Evolutionary conservation across 768 basidiomycete genomes (phyloP), one percentile per base, ranked within the genome.

Genomic region (Boletus subcaerulescens): DNA sequence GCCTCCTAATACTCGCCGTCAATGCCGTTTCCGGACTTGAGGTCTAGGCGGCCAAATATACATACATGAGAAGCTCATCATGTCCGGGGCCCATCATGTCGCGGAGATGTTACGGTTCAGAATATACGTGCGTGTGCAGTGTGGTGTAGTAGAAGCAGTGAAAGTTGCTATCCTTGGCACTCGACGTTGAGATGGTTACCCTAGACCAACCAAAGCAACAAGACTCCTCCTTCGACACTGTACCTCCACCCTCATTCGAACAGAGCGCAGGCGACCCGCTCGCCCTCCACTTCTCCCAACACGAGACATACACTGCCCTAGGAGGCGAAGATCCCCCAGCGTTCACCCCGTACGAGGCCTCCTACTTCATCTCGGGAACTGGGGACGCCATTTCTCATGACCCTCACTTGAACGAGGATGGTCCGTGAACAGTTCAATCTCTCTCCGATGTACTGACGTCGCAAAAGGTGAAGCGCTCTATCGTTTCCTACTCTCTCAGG

Each of bases 361-460:
- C 86, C 55, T 83, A 74, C 69, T 84, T 81, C 58, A 69, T 77
- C 22, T 73, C 73, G 1, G 67, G 67, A 33, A 53, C 71, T 40
- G 83, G 82, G 3, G 68, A 83, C 44, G 73, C 87, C 55, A 71
- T 90, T 50, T 87, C 87, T 14, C 88, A 90, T 65, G 89, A 91
- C 60, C 72, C 66, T 6, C 86, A 87, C 63, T 67, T 89, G 44
- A 89, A 89, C 53, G 69, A 78, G 46, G 86, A 89, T 60, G 86
- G 86, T 76, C 50, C 32, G 73, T 65, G 50, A 18, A 32, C 33
- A 31, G 15, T 5, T 48, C 40, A 0, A 12, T 42, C 22, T 26
- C 38, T 26, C 31, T 7, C 1, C 48, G 0, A 33, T 42, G 22
- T 55, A 42, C 48, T 63, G 42, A 60, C 53, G 35, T 36, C 18